A percentile compares a stretch with the other conserved stretches of the same genome.
These are phyloP conservation scores for Centaurea solstitialis DNA, from an alignment of 129 eudicot genomes.

Conservation along the genomic window DNA sequence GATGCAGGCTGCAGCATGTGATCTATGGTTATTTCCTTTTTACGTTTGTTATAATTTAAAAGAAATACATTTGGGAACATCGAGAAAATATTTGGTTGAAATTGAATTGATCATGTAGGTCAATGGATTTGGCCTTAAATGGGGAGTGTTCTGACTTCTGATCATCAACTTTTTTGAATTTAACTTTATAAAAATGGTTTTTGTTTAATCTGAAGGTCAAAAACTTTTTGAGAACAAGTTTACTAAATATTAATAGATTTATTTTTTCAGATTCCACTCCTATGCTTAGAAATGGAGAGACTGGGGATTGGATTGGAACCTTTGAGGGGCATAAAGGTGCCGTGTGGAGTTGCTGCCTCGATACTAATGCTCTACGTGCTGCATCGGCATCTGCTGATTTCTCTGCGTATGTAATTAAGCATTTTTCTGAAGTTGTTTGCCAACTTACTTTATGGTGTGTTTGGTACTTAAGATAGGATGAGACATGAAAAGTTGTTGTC, in stretches of 20 bases:
- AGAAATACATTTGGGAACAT: no score
- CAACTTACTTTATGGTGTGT: not conserved
- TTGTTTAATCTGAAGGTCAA: not conserved
- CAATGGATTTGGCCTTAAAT: no score
- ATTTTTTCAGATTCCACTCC: conserved; percentile 63
- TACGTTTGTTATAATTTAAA: no score
- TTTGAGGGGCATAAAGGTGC: conserved; percentile 93
- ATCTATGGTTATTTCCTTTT: no score
- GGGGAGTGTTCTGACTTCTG: not conserved
- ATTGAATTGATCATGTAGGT: no score
- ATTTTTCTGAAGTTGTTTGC: conserved; percentile 9
- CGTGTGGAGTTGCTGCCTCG: conserved; percentile 88
- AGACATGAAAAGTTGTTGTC: not conserved
- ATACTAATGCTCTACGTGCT: conserved; percentile 70
- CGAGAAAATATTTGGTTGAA: no score
- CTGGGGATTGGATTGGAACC: conserved; percentile 91
- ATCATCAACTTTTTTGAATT: not conserved
- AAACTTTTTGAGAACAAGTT: not conserved
- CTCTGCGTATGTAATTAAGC: conserved; percentile 57
- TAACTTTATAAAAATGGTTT: not conserved
- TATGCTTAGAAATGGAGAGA: conserved; percentile 90
- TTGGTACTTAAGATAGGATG: not conserved
- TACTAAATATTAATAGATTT: not conserved
- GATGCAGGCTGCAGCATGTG: not conserved
- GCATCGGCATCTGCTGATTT: conserved; percentile 95